Evolutionary conservation across 768 basidiomycete genomes (phyloP).

Genomic region (Tulasnella sp.): DNA sequence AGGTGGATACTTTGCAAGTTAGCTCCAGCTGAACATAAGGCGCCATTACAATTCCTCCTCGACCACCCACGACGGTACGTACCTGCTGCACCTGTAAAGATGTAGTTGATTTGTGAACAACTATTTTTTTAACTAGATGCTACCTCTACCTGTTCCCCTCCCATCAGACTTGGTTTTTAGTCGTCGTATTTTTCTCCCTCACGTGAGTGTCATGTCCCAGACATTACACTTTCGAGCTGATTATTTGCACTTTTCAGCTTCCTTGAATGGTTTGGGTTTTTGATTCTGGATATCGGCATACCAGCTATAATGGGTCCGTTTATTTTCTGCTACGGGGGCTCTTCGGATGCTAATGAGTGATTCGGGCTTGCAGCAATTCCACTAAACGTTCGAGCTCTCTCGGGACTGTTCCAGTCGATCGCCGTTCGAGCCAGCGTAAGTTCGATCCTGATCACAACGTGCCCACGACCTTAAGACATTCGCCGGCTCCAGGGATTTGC

Average conservation of each 20-base stretch:
- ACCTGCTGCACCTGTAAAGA: too few species aligned
- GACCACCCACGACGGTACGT: constrained; percentile 69
- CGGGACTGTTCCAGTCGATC: constrained; percentile 66
- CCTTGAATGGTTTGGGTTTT: constrained; percentile 76
- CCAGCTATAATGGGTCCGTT: constrained; percentile 36
- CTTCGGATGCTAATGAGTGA: not conserved
- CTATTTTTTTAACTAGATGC: constrained; percentile 30
- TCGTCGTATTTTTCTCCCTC: constrained; percentile 54
- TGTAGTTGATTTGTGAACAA: too few species aligned
- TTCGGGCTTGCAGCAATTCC: constrained; percentile 38
- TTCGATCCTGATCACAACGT: not conserved
- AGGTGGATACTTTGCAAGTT: constrained; percentile 68
- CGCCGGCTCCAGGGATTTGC: constrained; percentile 44
- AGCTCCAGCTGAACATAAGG: constrained; percentile 50
- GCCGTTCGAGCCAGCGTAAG: constrained; percentile 46
- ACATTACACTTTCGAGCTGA: too few species aligned
- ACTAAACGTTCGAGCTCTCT: constrained; percentile 52
- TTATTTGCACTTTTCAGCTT: too few species aligned
- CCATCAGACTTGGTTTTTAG: constrained; percentile 88
- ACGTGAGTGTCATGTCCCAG: too few species aligned
- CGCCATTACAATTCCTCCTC: constrained; percentile 63
- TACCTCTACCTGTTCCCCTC: constrained; percentile 86
- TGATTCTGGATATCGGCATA: constrained; percentile 80
- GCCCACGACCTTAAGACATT: too few species aligned
- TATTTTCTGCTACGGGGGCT: not conserved